Base-by-base conservation (phyloP, 202 grass and related monocot species). In the Hordeum pubiflorum region DNA sequence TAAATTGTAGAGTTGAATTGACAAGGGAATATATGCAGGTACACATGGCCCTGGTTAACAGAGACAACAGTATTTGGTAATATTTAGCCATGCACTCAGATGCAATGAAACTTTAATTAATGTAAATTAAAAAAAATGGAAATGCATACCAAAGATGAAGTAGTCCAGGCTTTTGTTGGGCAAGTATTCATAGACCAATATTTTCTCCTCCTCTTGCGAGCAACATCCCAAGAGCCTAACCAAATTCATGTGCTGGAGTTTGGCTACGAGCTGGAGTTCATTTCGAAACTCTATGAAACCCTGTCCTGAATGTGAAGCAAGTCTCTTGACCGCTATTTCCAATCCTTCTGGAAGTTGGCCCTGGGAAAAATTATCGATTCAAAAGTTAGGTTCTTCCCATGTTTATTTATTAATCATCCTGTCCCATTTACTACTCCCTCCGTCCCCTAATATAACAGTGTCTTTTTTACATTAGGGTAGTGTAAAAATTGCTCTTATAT, bases 141-240 rank as follows among this genome's bases (percentile, higher is more conserved):
- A 70, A 70, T 71, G 39, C 67, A 46, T 71, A 71, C 68, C 39
- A 10, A 46, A 71, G 40, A 71, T 71, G 68, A 71, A 71, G 68
- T 48, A 4, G 17, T 71, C 68, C 12, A 71, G 68, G 40, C 68
- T 71, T 71, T 46, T 71, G 40, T 71, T 71, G 0, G 68, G 68
- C 40, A 71, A 5, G 68, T 71, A 71, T 46, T 71, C 68, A 48
- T 71, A 71, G 39, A 71, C 68, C 68, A 71, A 29, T 71, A 71
- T 71, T 71, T 70, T 71, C 68, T 71, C 68, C 7, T 44, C 67
- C 37, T 71, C 22, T 46, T 27, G 40, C 2, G 68, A 71, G 40
- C 68, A 71, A 17, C 40, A 71, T 27, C 68, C 68, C 68, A 71
- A 71, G 22, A 71, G 68, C 40, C 40, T 46, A 29, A 71, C 68